These are phyloP conservation scores for Lepidium sativum DNA, from an alignment of 345 rosid genomes.

Conservation along the genomic window DNA sequence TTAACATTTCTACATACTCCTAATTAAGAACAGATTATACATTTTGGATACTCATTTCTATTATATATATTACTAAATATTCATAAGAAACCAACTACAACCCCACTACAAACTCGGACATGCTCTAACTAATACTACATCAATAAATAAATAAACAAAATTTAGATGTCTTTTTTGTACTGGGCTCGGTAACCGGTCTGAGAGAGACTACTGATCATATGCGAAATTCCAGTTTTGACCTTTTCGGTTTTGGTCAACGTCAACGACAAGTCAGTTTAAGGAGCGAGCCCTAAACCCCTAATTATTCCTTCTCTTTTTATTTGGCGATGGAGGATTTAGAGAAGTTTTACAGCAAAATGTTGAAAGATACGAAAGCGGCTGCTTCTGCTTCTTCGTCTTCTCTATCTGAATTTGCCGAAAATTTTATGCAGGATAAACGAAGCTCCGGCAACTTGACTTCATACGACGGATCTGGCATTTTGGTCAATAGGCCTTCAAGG, in stretches of 20 bases:
- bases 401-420: slow-evolving; percentile 23
- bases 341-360: slow-evolving; percentile 28
- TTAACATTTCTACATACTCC: too few relatives aligned
- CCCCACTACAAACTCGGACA: too few relatives aligned
- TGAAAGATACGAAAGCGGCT: slow-evolving; percentile 31
- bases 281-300: slow-evolving; percentile 12
- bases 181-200: too few relatives aligned
- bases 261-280: not conserved
- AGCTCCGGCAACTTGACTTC: slow-evolving; percentile 28
- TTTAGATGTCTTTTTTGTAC: too few relatives aligned
- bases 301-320: not conserved
- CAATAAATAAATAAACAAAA: too few relatives aligned
- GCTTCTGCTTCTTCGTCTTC: slow-evolving; percentile 36
- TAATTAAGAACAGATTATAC: too few relatives aligned
- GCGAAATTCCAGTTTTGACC: not conserved
- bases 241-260: slow-evolving; percentile 5
- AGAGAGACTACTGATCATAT: too few relatives aligned
- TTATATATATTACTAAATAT: too few relatives aligned
- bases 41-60: too few relatives aligned
- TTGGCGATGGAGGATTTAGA: slow-evolving; percentile 45
- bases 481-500: slow-evolving; percentile 46
- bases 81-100: too few relatives aligned
- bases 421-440: slow-evolving; percentile 22
- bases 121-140: too few relatives aligned
- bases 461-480: slow-evolving; percentile 30